A percentile compares a stretch with the other conserved stretches of the same genome.
Conservation (phyloP, 768 basidiomycete genomes). For the Thelephora ganbajun region DNA sequence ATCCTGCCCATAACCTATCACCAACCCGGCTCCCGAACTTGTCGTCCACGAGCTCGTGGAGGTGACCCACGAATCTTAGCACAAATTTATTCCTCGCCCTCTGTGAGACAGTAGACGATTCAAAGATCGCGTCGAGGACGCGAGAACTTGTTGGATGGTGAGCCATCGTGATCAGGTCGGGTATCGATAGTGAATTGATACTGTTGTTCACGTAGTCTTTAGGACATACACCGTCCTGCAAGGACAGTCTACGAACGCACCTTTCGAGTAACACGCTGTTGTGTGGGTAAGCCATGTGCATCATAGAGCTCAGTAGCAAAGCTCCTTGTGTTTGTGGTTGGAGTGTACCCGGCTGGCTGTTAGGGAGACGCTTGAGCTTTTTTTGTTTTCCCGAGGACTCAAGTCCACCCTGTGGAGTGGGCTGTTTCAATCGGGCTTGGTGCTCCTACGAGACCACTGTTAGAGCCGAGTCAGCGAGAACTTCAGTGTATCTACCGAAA, state of each 20-base stretch:
- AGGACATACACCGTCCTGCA: conserved; percentile 2
- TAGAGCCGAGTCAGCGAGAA: not conserved
- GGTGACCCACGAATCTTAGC: conserved; percentile 63
- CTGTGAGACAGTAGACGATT: conserved; percentile 47
- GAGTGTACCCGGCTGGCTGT: conserved; percentile 19
- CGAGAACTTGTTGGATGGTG: conserved; percentile 60
- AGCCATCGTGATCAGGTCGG: conserved; percentile 45
- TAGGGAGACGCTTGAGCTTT: conserved; percentile 1
- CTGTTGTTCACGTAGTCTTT: conserved; percentile 23
- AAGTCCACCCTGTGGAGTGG: not conserved
- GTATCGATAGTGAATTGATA: conserved; percentile 38
- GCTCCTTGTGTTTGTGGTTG: conserved; percentile 77
- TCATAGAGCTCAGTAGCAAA: conserved; percentile 69
- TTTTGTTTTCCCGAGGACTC: conserved; percentile 12
- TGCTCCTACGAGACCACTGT: conserved; percentile 11
- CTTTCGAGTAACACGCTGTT: conserved; percentile 58
- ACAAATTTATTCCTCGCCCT: conserved; percentile 63
- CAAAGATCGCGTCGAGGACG: conserved; percentile 66
- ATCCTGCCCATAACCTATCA: conserved; percentile 81
- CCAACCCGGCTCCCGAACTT: conserved; percentile 82
- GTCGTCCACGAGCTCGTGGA: conserved; percentile 73
- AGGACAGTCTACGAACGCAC: conserved; percentile 23
- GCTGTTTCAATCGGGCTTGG: conserved; percentile 3
- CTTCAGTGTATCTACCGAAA: conserved; percentile 26
- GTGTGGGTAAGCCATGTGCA: conserved; percentile 52